A percentile compares a stretch with the other conserved stretches of the same genome.
Evolutionary conservation across 2,329 filamentous ascomycete species (phyloP).

Genomic region (Pestalotiopsis sp.): DNA sequence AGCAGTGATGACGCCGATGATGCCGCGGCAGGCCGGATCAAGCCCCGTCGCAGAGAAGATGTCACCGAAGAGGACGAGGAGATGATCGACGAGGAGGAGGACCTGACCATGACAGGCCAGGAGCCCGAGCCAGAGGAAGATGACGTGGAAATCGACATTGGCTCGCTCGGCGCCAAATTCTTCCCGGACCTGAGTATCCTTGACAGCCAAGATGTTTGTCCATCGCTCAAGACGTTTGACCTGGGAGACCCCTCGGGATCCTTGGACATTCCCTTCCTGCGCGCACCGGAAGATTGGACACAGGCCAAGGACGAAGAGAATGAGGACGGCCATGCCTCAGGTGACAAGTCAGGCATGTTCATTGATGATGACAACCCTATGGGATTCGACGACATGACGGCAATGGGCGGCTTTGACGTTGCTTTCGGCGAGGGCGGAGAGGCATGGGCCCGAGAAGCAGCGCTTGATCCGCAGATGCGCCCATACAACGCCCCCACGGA

Average conservation of each 20-base stretch:
- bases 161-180: constrained; percentile 74
- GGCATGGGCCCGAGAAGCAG: constrained; percentile 90
- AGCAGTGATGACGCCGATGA: constrained; percentile 85
- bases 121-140: constrained; percentile 50
- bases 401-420: constrained; percentile 72
- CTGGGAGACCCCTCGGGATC: constrained; percentile 84
- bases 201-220: constrained; percentile 89
- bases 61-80: constrained; percentile 39
- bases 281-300: constrained; percentile 84
- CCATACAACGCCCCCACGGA: constrained; percentile 68
- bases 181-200: constrained; percentile 79
- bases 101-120: constrained; percentile 41
- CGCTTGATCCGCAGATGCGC: constrained; percentile 82
- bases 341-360: constrained; percentile 77
- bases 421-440: constrained; percentile 96
- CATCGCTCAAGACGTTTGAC: constrained; percentile 91
- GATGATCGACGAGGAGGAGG: constrained; percentile 39
- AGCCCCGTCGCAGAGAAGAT: constrained; percentile 36
- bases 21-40: constrained; percentile 42
- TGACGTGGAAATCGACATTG: constrained; percentile 79
- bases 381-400: constrained; percentile 81
- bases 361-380: constrained; percentile 84
- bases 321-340: constrained; percentile 51
- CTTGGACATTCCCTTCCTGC: constrained; percentile 89
- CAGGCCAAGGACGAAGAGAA: constrained; percentile 67